These are phyloP conservation scores for Macaranga tanarius DNA, from an alignment of 441 rosid genomes.

Conservation along the genomic window DNA sequence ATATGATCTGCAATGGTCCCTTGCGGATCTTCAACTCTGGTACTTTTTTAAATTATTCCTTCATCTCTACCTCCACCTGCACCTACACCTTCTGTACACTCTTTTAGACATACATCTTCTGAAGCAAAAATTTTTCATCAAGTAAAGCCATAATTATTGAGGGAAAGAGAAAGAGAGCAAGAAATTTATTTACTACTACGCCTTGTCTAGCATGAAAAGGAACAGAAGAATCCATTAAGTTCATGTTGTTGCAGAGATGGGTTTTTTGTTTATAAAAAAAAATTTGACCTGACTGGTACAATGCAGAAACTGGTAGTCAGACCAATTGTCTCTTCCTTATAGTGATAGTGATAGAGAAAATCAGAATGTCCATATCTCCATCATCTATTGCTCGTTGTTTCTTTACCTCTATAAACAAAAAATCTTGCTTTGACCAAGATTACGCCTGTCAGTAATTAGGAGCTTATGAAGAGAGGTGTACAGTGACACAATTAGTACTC, in stretches of 20 bases:
- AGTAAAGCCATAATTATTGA: neutral
- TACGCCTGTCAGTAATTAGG: neutral
- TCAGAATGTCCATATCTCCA: constrained; percentile 13
- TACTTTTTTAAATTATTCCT: constrained; percentile 24
- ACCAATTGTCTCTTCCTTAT: neutral
- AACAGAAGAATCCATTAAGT: constrained; percentile 20
- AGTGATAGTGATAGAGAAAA: neutral
- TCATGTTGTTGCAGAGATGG: constrained; percentile 27
- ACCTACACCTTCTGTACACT: neutral
- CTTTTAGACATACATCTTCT: constrained; percentile 2
- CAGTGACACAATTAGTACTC: neutral
- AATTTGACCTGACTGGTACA: constrained; percentile 17
- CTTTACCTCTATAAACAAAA: constrained; percentile 11
- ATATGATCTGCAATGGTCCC: constrained; percentile 68
- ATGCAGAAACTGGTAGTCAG: constrained; percentile 20
- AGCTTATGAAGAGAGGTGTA: neutral
- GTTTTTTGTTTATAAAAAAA: neutral
- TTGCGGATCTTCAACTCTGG: constrained; percentile 70
- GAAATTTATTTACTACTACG: neutral
- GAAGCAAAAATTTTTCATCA: neutral
- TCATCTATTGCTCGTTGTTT: constrained; percentile 16
- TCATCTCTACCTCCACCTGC: neutral
- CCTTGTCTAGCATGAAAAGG: constrained; percentile 20
- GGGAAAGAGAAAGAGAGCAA: neutral
- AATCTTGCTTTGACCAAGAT: constrained; percentile 23